Conservation (phyloP, 495 filamentous ascomycete genomes). For the Penicillium bovifimosum region DNA sequence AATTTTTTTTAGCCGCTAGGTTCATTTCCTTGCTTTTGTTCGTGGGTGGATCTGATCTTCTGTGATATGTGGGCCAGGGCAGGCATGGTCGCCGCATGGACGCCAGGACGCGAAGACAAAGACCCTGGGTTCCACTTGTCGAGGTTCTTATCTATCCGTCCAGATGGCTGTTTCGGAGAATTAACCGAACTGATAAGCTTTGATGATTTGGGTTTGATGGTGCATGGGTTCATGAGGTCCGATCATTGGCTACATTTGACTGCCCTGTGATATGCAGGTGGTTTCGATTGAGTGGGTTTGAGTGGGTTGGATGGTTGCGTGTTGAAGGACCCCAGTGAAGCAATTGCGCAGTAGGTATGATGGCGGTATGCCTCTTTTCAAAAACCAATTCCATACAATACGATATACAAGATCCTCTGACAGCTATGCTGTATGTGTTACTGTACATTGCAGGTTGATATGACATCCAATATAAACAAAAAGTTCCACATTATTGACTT, state of each 20-base stretch:
- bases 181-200: not conserved
- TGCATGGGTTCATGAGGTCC: not conserved
- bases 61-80: not conserved
- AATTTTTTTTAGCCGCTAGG: not conserved
- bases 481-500: slow-evolving; percentile 2
- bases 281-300: no score
- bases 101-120: not conserved
- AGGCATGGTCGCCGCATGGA: no score
- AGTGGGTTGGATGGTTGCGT: no score
- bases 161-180: not conserved
- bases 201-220: not conserved
- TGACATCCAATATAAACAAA: not conserved
- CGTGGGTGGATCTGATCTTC: not conserved
- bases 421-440: not conserved
- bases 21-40: not conserved
- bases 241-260: not conserved
- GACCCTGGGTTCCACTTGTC: not conserved
- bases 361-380: not conserved
- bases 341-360: no score
- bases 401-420: no score
- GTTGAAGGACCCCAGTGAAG: not conserved
- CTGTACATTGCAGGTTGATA: no score
- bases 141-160: not conserved
- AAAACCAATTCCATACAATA: not conserved
- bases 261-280: no score